A percentile compares a stretch with the other conserved stretches of the same genome.
Conservation (phyloP, 169 alveolate genomes). For the Fabrea salina region DNA sequence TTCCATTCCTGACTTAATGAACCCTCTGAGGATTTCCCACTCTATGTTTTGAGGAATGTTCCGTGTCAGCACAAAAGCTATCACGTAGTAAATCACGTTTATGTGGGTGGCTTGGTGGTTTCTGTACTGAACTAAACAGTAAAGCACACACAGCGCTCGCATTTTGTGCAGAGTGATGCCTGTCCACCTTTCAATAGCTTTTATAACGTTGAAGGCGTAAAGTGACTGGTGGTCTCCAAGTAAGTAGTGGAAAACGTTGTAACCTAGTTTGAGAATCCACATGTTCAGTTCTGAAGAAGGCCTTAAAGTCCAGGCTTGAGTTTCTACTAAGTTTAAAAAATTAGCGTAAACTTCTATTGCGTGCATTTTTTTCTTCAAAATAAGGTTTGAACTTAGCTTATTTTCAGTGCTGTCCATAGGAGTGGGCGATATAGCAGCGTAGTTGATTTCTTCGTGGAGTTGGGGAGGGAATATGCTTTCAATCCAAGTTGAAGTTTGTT, state of each 20-base stretch:
- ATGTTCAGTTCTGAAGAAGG: not conserved
- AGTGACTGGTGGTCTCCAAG: conserved; percentile 8
- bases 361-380: conserved; percentile 20
- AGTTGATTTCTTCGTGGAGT: conserved; percentile 23
- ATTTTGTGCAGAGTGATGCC: conserved; percentile 8
- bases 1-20: not conserved
- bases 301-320: not conserved
- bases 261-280: conserved; percentile 1
- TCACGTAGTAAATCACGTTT: not conserved
- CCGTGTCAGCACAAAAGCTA: not conserved
- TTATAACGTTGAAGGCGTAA: not conserved
- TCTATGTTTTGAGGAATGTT: not conserved
- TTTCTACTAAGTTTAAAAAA: not conserved
- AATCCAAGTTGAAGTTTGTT: not conserved
- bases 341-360: not conserved
- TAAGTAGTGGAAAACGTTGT: not conserved
- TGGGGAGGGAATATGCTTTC: conserved; percentile 16
- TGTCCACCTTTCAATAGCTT: not conserved
- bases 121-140: not conserved
- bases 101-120: conserved; percentile 20
- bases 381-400: not conserved
- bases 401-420: not conserved
- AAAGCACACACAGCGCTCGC: not conserved
- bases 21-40: not conserved
- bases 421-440: not conserved